Evolutionary conservation across 2,329 filamentous ascomycete genomes (phyloP).

Genomic region (Byssochlamys sp.): DNA sequence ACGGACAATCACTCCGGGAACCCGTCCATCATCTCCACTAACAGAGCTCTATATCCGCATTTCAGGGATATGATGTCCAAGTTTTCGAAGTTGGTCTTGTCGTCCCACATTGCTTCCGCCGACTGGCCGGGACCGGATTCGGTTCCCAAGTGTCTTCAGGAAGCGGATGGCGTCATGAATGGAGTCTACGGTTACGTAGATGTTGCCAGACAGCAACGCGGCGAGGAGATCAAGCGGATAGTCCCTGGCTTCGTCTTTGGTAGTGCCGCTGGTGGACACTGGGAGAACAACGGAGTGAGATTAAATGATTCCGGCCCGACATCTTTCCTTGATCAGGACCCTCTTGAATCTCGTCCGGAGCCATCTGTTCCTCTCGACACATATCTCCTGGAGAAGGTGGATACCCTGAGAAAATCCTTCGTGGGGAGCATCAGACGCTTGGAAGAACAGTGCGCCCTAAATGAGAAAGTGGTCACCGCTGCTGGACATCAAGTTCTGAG

Average conservation of each 20-base stretch:
- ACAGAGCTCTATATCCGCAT: slow-evolving; percentile 92
- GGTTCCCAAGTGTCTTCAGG: slow-evolving; percentile 85
- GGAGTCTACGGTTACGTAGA: slow-evolving; percentile 96
- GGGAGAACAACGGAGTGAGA: slow-evolving; percentile 59
- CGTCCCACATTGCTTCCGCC: slow-evolving; percentile 90
- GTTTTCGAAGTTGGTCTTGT: slow-evolving; percentile 97
- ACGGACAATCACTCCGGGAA: slow-evolving; percentile 98
- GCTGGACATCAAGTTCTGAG: slow-evolving; percentile 69
- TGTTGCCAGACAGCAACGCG: slow-evolving; percentile 82
- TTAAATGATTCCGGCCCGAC: slow-evolving; percentile 55
- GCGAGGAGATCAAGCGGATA: slow-evolving; percentile 84
- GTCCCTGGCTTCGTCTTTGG: slow-evolving; percentile 88
- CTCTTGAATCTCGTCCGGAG: slow-evolving; percentile 63
- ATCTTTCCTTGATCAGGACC: slow-evolving; percentile 75
- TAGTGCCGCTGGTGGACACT: slow-evolving; percentile 73
- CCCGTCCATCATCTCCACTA: slow-evolving; percentile 96
- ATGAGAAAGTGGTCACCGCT: slow-evolving; percentile 72
- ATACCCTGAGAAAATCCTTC: slow-evolving; percentile 75
- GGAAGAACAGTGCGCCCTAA: slow-evolving; percentile 68
- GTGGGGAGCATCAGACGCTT: slow-evolving; percentile 77
- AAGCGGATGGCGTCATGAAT: slow-evolving; percentile 90
- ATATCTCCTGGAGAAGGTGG: slow-evolving; percentile 68
- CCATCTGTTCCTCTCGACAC: slow-evolving; percentile 66
- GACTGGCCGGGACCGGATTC: slow-evolving; percentile 94
- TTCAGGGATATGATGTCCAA: slow-evolving; percentile 99